Conservation (phyloP, 1,284 basidiomycete species). For the Fomitopsis betulina region DNA sequence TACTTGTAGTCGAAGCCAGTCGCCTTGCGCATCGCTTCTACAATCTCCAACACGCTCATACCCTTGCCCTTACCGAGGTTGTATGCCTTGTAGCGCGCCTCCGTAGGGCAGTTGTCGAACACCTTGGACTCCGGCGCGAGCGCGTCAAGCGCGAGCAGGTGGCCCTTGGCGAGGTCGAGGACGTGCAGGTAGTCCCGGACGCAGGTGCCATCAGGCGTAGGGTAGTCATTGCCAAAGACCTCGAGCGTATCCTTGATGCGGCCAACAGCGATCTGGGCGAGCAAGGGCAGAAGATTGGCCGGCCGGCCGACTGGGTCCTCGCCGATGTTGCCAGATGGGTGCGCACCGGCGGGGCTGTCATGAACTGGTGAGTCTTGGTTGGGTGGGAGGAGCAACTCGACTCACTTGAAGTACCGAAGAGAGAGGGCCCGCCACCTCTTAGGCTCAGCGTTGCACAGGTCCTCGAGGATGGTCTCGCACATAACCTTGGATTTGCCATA, state of each 20-base stretch:
- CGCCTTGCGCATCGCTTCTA: slow-evolving; percentile 93
- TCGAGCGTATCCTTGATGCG: slow-evolving; percentile 83
- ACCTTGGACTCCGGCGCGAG: slow-evolving; percentile 58
- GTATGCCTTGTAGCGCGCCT: slow-evolving; percentile 84
- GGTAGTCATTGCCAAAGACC: slow-evolving; percentile 98
- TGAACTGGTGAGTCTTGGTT: slow-evolving; percentile 5
- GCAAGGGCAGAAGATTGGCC: slow-evolving; percentile 90
- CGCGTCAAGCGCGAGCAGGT: slow-evolving; percentile 89
- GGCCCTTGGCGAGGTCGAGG: slow-evolving; percentile 91
- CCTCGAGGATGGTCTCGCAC: slow-evolving; percentile 88
- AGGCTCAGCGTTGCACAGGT: slow-evolving; percentile 80
- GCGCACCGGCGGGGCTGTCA: slow-evolving; percentile 88
- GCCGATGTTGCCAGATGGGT: slow-evolving; percentile 93
- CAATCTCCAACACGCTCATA: slow-evolving; percentile 90
- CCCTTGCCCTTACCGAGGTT: slow-evolving; percentile 95
- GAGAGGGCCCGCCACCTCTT: slow-evolving; percentile 77
- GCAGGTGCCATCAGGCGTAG: slow-evolving; percentile 94
- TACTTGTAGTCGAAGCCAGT: slow-evolving; percentile 88
- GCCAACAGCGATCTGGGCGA: slow-evolving; percentile 95
- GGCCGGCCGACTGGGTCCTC: slow-evolving; percentile 96
- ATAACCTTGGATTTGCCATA: slow-evolving; percentile 97
- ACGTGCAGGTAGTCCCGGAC: slow-evolving; percentile 98
- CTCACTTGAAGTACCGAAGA: slow-evolving; percentile 95
- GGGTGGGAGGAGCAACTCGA: slow-evolving; percentile 9
- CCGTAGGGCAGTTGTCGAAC: slow-evolving; percentile 48